Base-by-base conservation (phyloP, 1,139 yeast species). In the Hansenula anomala region DNA sequence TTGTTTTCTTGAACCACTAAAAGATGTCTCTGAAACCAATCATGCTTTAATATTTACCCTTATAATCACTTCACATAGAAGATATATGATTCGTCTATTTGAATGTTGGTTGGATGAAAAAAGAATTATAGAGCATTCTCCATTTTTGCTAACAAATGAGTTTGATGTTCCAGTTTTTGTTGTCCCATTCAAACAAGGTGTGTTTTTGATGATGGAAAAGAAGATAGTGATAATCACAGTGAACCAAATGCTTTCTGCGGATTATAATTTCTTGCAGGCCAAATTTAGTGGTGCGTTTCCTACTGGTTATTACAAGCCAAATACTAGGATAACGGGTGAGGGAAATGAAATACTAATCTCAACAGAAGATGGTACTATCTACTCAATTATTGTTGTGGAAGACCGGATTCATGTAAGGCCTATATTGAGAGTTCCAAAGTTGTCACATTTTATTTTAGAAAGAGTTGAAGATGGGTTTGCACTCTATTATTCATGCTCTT, bases 121-220 rank as follows among this genome's bases (percentile, higher is more conserved):
- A 1, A 37, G 45, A 15, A 33, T 52, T 22, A 29, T 14, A 2
- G 66, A 63, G 33, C 58, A 64, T 5, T 47, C 64, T 1, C 54
- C 56, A 8, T 52, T 71, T 19, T 70, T 76, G 0, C 52, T 73
- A 19, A 61, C 62, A 12, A 65, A 61, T 43, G 52, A 56, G 8
- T 71, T 72, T 39, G 59, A 54, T 2, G 46, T 70, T 1, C 78
- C 79, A 0, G 56, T 69, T 1, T 64, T 69, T 37, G 55, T 68
- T 1, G 50, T 66, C 0, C 68, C 78, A 0, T 55, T 72, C 33
- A 53, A 59, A 11, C 41, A 49, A 17, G 52, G 54, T 10, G 48
- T 66, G 2, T 52, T 73, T 6, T 58, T 73, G 8, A 58, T 70
- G 11, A 73, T 69, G 51, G 66, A 69, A 37, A 33, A 36, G 0